phyloP scores from a whole-genome alignment of 352 stramenopile genomes.

The Saprolegnia parasitica region DNA sequence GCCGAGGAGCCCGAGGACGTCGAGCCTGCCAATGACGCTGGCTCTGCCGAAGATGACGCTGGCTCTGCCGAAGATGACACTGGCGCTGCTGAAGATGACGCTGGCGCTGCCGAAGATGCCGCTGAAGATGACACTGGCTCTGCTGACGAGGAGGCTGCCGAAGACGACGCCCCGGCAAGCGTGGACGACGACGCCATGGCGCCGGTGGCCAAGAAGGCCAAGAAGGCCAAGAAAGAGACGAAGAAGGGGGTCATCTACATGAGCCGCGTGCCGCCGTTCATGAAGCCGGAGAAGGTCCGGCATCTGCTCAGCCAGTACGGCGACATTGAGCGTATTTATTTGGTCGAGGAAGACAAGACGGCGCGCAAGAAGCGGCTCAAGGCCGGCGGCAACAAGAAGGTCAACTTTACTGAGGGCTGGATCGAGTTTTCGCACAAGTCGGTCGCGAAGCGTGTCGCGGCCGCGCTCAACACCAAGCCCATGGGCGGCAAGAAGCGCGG shows the following conservation, averaged over 20 bases:
- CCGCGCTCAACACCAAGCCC: slow-evolving; percentile 90
- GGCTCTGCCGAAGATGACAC: slow-evolving; percentile 10
- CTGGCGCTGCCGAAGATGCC: background rate
- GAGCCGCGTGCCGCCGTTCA: slow-evolving; percentile 92
- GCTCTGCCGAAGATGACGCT: background rate
- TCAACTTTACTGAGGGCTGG: slow-evolving; percentile 96
- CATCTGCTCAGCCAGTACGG: slow-evolving; percentile 90
- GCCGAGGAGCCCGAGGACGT: background rate
- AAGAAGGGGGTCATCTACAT: slow-evolving; percentile 83
- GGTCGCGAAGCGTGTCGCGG: slow-evolving; percentile 90
- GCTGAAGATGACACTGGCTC: background rate
- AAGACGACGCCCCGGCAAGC: background rate
- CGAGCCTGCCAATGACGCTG: background rate
- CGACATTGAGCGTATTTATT: slow-evolving; percentile 92
- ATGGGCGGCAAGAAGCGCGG: slow-evolving; percentile 92
- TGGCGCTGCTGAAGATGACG: slow-evolving; percentile 1
- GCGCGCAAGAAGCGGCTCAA: slow-evolving; percentile 87
- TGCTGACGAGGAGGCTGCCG: background rate
- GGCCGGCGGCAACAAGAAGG: slow-evolving; percentile 84
- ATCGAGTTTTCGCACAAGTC: slow-evolving; percentile 98
- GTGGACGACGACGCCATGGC: slow-evolving; percentile 6
- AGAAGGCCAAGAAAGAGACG: slow-evolving; percentile 16
- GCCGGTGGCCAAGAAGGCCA: background rate
- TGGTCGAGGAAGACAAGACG: slow-evolving; percentile 94
- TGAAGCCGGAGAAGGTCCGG: slow-evolving; percentile 96